A percentile compares a stretch with the other conserved stretches of the same genome.
Evolutionary conservation across 768 basidiomycete genomes (phyloP).

Genomic region (Leucogyrophana mollusca): DNA sequence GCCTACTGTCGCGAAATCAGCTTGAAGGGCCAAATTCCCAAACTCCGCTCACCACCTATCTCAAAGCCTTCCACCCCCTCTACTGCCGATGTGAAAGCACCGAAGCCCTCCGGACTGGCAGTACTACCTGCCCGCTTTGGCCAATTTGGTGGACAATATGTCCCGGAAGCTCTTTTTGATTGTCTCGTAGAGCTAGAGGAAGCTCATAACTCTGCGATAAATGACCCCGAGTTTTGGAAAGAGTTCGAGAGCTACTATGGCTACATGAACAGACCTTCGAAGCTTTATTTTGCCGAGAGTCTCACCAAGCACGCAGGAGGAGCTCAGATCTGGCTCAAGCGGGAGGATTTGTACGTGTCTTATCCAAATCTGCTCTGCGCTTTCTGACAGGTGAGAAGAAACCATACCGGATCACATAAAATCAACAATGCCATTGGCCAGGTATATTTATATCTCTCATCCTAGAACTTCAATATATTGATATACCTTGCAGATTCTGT

Average conservation of each 20-base stretch:
- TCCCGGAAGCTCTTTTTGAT: slow-evolving; percentile 94
- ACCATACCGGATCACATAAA: slow-evolving; percentile 99
- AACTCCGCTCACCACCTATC: slow-evolving; percentile 1
- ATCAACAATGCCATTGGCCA: slow-evolving; percentile 99
- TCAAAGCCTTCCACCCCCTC: slow-evolving; percentile 2
- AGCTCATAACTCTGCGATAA: slow-evolving; percentile 83
- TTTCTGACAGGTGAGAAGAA: slow-evolving; percentile 44
- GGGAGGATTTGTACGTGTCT: slow-evolving; percentile 77
- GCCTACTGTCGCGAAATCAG: slow-evolving; percentile 75
- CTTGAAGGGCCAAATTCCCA: slow-evolving; percentile 34
- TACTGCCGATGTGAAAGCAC: not conserved
- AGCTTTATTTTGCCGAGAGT: slow-evolving; percentile 88
- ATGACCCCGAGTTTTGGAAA: slow-evolving; percentile 89
- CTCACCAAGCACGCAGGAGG: slow-evolving; percentile 89
- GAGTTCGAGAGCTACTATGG: slow-evolving; percentile 86
- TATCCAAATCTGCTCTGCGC: not conserved
- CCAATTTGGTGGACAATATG: slow-evolving; percentile 95
- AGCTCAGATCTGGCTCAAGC: slow-evolving; percentile 96
- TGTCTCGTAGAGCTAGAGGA: slow-evolving; percentile 87
- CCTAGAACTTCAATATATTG: not conserved
- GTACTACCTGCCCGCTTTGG: slow-evolving; percentile 85
- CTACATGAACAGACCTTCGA: slow-evolving; percentile 94
- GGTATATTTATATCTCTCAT: slow-evolving; percentile 37
- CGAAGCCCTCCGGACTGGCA: slow-evolving; percentile 31
- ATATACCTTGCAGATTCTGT: slow-evolving; percentile 68